Evolutionary conservation across 306 rosid species (phyloP), one percentile per base, ranked within the genome.

Genomic region (Cucurbita pepo): DNA sequence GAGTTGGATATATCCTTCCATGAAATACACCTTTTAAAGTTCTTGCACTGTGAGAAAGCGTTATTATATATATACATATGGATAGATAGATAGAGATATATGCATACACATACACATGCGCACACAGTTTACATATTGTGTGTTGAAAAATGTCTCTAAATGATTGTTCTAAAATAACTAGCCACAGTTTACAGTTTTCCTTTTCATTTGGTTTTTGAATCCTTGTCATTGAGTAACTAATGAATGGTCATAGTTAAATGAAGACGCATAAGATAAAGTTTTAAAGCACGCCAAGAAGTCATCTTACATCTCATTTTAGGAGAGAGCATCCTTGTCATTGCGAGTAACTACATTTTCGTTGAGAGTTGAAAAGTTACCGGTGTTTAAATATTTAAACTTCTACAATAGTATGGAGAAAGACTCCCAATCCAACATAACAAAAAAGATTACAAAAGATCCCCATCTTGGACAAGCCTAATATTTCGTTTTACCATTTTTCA

Each of bases 401-500:
- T 55, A 3, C 60, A 19, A 1, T 55, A 55, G 60, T 19, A 10
- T 55, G 60, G 34, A 19, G 13, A 0, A 19, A 19, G 0, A 19
- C 15, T 22, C 6, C 15, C 11, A 10, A 34, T 6, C 56, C 25
- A 56, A 56, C 60, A 4, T 56, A 19, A 18, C 15, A 8, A 55
- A 55, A 55, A 55, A 1, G 5, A 56, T 56, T 2, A 21, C 1
- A 56, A 21, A 56, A 19, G 60, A 10, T 6, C 60, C 36, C 36
- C 15, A 56, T 56, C 36, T 21, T 56, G 60, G 60, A 22, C 41
- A 14, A 59, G 52, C 53, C 53, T 66, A 66, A 12, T 45, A 59
- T 75, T 66, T 57, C 45, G 12, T 50, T 12, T 58, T 11, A 48
- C 41, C 65, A 13, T 66, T 59, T 71, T 79, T 83, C 84, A 94